Conservation (phyloP, 257 asterid species). For the Fraxinus americana region DNA sequence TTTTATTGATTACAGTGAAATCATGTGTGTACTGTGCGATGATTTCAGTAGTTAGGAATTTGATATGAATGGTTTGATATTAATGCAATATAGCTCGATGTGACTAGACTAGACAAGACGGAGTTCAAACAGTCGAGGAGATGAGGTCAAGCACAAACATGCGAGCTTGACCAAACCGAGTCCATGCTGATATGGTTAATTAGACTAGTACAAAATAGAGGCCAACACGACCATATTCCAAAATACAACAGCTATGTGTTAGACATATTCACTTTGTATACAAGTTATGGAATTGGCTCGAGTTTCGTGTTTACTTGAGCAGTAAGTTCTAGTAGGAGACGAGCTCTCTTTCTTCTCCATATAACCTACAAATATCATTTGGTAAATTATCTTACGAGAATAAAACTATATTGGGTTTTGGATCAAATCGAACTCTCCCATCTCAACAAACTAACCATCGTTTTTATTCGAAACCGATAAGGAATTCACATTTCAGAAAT, state of each 20-base stretch:
- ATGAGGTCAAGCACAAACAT: neutral
- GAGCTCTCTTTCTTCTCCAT: too few species aligned
- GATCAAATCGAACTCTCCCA: neutral
- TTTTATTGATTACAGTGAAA: conserved; percentile 35
- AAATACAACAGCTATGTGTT: neutral
- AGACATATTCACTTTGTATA: neutral
- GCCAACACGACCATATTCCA: neutral
- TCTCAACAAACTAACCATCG: too few species aligned
- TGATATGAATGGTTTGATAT: too few species aligned
- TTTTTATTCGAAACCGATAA: too few species aligned
- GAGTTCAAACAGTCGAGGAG: neutral
- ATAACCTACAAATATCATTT: too few species aligned
- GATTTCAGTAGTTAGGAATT: conserved; percentile 44
- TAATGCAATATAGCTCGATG: neutral
- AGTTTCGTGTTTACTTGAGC: too few species aligned
- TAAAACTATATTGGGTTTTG: neutral
- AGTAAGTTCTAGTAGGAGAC: too few species aligned
- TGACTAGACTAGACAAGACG: neutral
- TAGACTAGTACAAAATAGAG: too few species aligned
- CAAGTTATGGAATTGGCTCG: neutral
- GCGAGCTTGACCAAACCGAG: neutral
- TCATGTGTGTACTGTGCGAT: conserved; percentile 63
- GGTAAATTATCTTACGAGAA: neutral
- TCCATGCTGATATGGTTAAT: too few species aligned
- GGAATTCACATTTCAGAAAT: too few species aligned